Evolutionary conservation across 495 filamentous ascomycete species (phyloP).

Genomic region (Chaetomium fimeti): DNA sequence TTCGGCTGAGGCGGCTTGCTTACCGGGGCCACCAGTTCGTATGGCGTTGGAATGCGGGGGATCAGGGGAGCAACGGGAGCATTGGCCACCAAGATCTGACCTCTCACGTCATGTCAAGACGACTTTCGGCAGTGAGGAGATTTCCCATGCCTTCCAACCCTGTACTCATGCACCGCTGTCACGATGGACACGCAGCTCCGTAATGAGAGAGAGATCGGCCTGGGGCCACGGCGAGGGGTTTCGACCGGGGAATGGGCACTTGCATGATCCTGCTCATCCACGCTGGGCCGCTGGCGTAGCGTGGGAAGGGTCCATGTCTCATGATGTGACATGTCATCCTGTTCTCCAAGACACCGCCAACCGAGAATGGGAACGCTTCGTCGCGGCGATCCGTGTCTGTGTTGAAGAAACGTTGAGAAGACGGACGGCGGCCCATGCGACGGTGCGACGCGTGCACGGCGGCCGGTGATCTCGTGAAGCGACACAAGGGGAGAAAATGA

Average conservation of each 20-base stretch:
- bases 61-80: background rate
- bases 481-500: conserved; percentile 22
- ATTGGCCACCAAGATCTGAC: conserved; percentile 26
- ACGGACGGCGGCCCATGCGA: conserved; percentile 34
- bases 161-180: background rate
- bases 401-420: conserved; percentile 17
- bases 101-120: conserved; percentile 21
- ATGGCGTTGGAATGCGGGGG: conserved; percentile 31
- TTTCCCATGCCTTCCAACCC: background rate
- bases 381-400: conserved; percentile 21
- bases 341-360: conserved; percentile 5
- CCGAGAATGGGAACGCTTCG: conserved; percentile 29
- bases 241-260: conserved; percentile 3
- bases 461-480: background rate
- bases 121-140: conserved; percentile 2
- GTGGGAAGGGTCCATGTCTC: background rate
- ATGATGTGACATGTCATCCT: conserved; percentile 28
- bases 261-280: conserved; percentile 17
- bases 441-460: conserved; percentile 37
- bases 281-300: background rate
- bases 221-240: background rate
- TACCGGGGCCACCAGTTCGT: conserved; percentile 10
- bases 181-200: conserved; percentile 4
- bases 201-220: background rate
- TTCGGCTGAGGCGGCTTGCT: conserved; percentile 26